A percentile compares a stretch with the other conserved stretches of the same genome.
These are phyloP conservation scores for Lichtheimia corymbifera DNA, from an alignment of 371 early-diverging fungal species.

Conservation along the genomic window DNA sequence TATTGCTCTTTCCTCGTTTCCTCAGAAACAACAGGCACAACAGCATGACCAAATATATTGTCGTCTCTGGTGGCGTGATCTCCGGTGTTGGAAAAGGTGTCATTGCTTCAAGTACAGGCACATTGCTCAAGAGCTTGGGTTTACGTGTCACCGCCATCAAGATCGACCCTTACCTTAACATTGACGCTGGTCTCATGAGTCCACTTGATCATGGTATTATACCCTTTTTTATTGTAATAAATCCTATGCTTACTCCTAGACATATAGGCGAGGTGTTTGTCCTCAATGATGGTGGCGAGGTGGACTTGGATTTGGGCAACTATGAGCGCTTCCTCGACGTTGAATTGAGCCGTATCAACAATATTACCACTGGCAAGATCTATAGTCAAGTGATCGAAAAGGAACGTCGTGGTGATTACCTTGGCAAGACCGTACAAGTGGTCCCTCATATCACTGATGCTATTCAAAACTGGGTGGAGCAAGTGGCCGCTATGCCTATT, in stretches of 20 bases:
- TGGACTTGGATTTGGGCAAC: constrained; percentile 98
- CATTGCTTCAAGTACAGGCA: constrained; percentile 96
- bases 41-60: constrained; percentile 90
- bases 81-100: constrained; percentile 99
- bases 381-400: constrained; percentile 94
- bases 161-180: constrained; percentile 99
- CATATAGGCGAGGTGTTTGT: constrained; percentile 95
- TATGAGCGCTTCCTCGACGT: constrained; percentile 98
- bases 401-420: constrained; percentile 91
- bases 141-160: constrained; percentile 97
- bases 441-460: constrained; percentile 98
- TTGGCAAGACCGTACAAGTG: constrained; percentile 98
- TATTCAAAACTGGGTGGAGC: constrained; percentile 96
- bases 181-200: constrained; percentile 96
- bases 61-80: constrained; percentile 98
- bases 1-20: constrained; percentile 1
- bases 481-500: constrained; percentile 84
- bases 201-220: constrained; percentile 95
- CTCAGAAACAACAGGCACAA: background rate
- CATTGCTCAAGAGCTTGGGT: constrained; percentile 93
- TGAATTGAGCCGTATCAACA: constrained; percentile 92
- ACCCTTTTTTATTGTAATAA: background rate
- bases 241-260: background rate
- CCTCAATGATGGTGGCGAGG: constrained; percentile 98
- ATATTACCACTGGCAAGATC: constrained; percentile 99